Conservation (phyloP, 768 basidiomycete genomes). For the Hygrophoropsis aurantiaca region DNA sequence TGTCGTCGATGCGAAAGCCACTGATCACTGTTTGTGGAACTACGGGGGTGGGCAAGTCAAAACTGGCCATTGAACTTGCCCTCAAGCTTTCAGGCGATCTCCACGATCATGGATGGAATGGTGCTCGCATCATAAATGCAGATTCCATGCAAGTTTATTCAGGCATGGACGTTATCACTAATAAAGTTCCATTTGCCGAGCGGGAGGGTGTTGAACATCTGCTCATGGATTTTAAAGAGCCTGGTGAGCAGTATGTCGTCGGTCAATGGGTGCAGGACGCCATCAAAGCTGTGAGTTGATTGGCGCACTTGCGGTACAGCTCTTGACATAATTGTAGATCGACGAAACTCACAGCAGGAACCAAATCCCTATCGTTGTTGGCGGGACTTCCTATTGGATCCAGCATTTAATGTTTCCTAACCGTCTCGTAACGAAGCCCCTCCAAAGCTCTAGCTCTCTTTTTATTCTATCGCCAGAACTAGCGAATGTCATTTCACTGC, state of each 20-base stretch:
- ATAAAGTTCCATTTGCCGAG: slow-evolving; percentile 82
- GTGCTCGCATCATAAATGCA: slow-evolving; percentile 85
- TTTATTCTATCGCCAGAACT: slow-evolving; percentile 36
- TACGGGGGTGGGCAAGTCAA: slow-evolving; percentile 95
- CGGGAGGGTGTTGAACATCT: slow-evolving; percentile 82
- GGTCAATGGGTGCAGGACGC: slow-evolving; percentile 90
- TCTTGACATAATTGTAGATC: slow-evolving; percentile 49
- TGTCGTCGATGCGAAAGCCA: slow-evolving; percentile 46
- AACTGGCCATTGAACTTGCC: slow-evolving; percentile 86
- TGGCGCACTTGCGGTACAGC: background rate
- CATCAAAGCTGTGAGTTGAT: slow-evolving; percentile 59
- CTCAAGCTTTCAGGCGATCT: slow-evolving; percentile 45
- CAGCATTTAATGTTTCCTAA: slow-evolving; percentile 93
- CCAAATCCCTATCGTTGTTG: slow-evolving; percentile 85
- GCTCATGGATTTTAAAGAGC: slow-evolving; percentile 84
- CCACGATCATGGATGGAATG: slow-evolving; percentile 44
- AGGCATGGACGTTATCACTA: slow-evolving; percentile 91
- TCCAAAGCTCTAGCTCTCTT: slow-evolving; percentile 2
- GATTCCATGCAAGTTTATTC: slow-evolving; percentile 97
- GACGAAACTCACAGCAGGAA: slow-evolving; percentile 62
- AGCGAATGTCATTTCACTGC: slow-evolving; percentile 37
- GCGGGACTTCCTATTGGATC: slow-evolving; percentile 97
- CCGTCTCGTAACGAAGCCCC: slow-evolving; percentile 45
- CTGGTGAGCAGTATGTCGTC: slow-evolving; percentile 85
- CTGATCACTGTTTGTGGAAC: slow-evolving; percentile 89